Conservation (phyloP, 768 basidiomycete species). For the Psilocybe cyanescens region DNA sequence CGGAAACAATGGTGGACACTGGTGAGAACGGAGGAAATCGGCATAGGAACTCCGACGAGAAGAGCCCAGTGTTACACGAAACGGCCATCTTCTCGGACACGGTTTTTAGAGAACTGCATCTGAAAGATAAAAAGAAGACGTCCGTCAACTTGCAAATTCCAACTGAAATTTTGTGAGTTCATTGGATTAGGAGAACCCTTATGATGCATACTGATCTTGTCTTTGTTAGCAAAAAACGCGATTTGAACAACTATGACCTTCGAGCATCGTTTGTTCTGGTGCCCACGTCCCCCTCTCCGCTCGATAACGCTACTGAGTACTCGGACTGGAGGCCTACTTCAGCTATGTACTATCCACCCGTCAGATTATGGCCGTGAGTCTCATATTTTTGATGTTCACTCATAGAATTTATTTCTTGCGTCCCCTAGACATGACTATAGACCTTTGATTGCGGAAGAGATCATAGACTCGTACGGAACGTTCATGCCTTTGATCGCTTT, state of each 20-base stretch:
- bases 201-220: background rate
- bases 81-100: constrained; percentile 28
- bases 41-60: background rate
- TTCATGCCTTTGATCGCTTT: constrained; percentile 38
- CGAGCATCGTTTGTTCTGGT: constrained; percentile 40
- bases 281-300: constrained; percentile 33
- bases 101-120: constrained; percentile 29
- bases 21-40: too few species aligned
- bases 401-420: background rate
- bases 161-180: constrained; percentile 33
- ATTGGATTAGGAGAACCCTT: background rate
- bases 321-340: constrained; percentile 34
- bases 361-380: constrained; percentile 32
- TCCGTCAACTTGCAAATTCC: constrained; percentile 31
- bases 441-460: constrained; percentile 26
- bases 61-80: background rate
- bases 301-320: constrained; percentile 31
- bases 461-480: constrained; percentile 37
- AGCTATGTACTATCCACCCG: constrained; percentile 23
- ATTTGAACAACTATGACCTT: constrained; percentile 35
- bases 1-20: too few species aligned
- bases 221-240: constrained; percentile 21
- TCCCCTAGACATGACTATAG: constrained; percentile 1
- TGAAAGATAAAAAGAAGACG: constrained; percentile 28
- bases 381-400: background rate